A percentile compares a stretch with the other conserved stretches of the same genome.
These are phyloP conservation scores for Zoysia japonica DNA, from an alignment of 176 grass and related monocot species.

Conservation along the genomic window DNA sequence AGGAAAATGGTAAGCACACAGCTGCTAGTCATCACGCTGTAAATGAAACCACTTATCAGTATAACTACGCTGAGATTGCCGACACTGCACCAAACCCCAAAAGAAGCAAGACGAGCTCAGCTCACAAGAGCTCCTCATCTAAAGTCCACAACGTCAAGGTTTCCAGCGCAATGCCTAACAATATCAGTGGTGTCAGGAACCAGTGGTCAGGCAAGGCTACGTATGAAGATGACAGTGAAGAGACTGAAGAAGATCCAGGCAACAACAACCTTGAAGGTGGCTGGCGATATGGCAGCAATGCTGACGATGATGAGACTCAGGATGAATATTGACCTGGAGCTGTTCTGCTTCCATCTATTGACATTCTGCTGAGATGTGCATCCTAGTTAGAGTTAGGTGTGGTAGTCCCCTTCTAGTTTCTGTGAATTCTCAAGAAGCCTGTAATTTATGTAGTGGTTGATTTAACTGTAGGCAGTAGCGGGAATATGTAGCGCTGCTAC, in stretches of 20 bases:
- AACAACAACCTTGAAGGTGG: slow-evolving; percentile 53
- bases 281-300: slow-evolving; percentile 59
- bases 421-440: background rate
- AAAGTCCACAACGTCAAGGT: slow-evolving; percentile 42
- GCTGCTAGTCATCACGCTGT: slow-evolving; percentile 22
- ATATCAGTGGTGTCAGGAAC: slow-evolving; percentile 40
- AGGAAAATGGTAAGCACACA: slow-evolving; percentile 43
- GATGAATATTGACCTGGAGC: slow-evolving; percentile 61
- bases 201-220: slow-evolving; percentile 51
- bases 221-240: slow-evolving; percentile 70
- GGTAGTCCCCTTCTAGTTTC: slow-evolving; percentile 8
- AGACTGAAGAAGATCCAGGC: slow-evolving; percentile 61
- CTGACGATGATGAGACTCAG: slow-evolving; percentile 73
- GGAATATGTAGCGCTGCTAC: background rate
- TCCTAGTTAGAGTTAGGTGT: slow-evolving; percentile 36
- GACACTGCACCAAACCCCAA: slow-evolving; percentile 43
- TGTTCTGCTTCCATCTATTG: background rate
- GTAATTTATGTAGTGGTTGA: background rate
- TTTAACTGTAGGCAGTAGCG: background rate
- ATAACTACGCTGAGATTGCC: slow-evolving; percentile 38
- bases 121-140: slow-evolving; percentile 30
- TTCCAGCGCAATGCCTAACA: slow-evolving; percentile 14
- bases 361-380: background rate
- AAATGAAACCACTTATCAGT: slow-evolving; percentile 39
- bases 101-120: slow-evolving; percentile 47